Percentiles rank a stretch among this genome's conserved stretches.
Evolutionary conservation across 352 stramenopile species (phyloP).

Genomic region (Thalassiosira gravida): DNA sequence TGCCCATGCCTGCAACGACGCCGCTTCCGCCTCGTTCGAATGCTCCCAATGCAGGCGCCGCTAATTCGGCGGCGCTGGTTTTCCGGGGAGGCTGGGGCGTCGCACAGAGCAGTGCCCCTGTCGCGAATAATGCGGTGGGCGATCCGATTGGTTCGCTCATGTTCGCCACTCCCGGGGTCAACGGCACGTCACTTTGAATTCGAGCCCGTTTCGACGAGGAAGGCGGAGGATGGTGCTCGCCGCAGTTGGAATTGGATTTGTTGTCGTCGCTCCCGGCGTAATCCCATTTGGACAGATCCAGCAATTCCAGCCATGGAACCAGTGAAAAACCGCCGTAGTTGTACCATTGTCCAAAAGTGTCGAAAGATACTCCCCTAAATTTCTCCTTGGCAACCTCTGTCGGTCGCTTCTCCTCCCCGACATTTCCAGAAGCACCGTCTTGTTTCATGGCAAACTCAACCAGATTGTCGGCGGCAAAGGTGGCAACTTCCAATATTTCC

Average conservation of each 20-base stretch:
- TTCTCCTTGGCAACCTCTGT: slow-evolving; percentile 2
- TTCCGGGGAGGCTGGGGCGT: slow-evolving; percentile 18
- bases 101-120: slow-evolving; percentile 14
- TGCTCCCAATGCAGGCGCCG: not conserved
- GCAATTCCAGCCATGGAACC: slow-evolving; percentile 93
- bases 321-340: slow-evolving; percentile 91
- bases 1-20: no score
- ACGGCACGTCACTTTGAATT: slow-evolving; percentile 15
- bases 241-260: not conserved
- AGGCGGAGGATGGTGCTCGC: not conserved
- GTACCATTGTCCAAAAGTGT: slow-evolving; percentile 94
- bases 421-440: not conserved
- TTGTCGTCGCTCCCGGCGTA: slow-evolving; percentile 4
- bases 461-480: slow-evolving; percentile 70
- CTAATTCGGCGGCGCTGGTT: not conserved
- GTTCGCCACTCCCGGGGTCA: slow-evolving; percentile 21
- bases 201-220: slow-evolving; percentile 38
- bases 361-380: slow-evolving; percentile 76
- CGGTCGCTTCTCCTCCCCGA: not conserved
- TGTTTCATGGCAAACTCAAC: slow-evolving; percentile 50
- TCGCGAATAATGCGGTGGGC: slow-evolving; percentile 37
- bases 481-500: slow-evolving; percentile 74
- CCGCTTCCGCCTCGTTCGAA: not conserved
- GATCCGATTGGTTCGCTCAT: slow-evolving; percentile 44
- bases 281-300: slow-evolving; percentile 92